Percentiles rank a stretch among this genome's conserved stretches.
Evolutionary conservation across 257 asterid species (phyloP).

Genomic region (Lithospermum erythrorhizon): DNA sequence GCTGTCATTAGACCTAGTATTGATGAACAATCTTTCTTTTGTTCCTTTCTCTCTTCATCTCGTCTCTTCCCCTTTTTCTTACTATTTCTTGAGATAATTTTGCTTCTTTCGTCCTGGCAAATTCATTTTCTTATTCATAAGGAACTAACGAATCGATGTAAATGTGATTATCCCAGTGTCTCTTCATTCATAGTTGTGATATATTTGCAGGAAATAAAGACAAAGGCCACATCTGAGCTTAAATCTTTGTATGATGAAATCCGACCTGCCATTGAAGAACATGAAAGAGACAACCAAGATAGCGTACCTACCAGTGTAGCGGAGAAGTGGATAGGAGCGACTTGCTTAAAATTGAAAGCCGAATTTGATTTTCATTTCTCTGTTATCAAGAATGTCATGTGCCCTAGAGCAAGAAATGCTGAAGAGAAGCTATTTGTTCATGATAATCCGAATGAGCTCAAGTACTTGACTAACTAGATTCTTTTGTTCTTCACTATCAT

Average conservation of each 20-base stretch:
- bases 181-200: neutral
- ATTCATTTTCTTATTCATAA: too few relatives aligned
- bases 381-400: conserved; percentile 53
- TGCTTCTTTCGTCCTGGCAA: too few relatives aligned
- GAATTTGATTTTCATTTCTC: conserved; percentile 61
- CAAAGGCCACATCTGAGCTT: conserved; percentile 45
- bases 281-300: conserved; percentile 79
- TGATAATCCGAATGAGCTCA: neutral
- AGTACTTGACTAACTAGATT: too few relatives aligned
- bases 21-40: too few relatives aligned
- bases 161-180: neutral
- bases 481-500: too few relatives aligned
- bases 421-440: conserved; percentile 16
- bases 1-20: too few relatives aligned
- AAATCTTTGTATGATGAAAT: conserved; percentile 63
- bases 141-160: neutral
- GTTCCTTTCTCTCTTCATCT: too few relatives aligned
- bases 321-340: conserved; percentile 83
- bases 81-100: too few relatives aligned
- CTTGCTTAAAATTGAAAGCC: conserved; percentile 56
- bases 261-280: conserved; percentile 85
- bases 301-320: conserved; percentile 64
- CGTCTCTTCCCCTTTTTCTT: too few relatives aligned
- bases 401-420: conserved; percentile 14
- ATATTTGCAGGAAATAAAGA: conserved; percentile 47